Base-by-base conservation (phyloP, 805 yeast species). In the Cyberlindnera americana region DNA sequence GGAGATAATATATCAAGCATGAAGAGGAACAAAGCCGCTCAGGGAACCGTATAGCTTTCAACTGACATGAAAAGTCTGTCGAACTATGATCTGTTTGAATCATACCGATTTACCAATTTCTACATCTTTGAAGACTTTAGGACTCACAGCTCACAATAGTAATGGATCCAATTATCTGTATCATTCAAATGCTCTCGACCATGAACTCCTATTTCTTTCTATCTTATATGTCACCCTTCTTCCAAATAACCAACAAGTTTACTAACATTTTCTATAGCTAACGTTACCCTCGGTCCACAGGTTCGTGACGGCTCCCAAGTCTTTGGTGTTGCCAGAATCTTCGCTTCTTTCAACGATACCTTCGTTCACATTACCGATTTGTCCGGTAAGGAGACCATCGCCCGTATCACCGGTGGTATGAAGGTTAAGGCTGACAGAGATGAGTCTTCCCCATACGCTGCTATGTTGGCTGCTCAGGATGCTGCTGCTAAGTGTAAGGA, bases 321-420 rank as follows among this genome's bases (percentile, higher is more conserved):
- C 69, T 93, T 93, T 72, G 99, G 99, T 83, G 99, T 93, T 77
- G 99, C 99, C 69, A 95, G 97, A 78, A 93, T 93, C 83, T 93
- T 81, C 70, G 99, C 99, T 67, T 95, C 99, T 57, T 89, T 90
- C 82, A 93, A 93, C 85, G 99, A 93, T 80, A 93, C 99, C 57
- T 93, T 93, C 77, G 99, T 93, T 64, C 99, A 93, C 74, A 93
- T 93, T 64, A 93, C 99, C 65, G 99, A 93, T 81, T 78, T 90
- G 63, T 87, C 98, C 65, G 99, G 99, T 76, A 93, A 91, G 76
- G 99, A 95, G 79, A 93, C 99, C 77, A 91, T 93, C 69, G 83
- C 96, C 79, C 89, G 98, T 79, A 96, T 93, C 64, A 93, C 99
- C 68, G 99, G 99, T 82, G 99, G 99, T 77, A 93, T 93, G 99